Base-by-base conservation (phyloP, 257 asterid genomes). In the Gentiana dahurica region DNA sequence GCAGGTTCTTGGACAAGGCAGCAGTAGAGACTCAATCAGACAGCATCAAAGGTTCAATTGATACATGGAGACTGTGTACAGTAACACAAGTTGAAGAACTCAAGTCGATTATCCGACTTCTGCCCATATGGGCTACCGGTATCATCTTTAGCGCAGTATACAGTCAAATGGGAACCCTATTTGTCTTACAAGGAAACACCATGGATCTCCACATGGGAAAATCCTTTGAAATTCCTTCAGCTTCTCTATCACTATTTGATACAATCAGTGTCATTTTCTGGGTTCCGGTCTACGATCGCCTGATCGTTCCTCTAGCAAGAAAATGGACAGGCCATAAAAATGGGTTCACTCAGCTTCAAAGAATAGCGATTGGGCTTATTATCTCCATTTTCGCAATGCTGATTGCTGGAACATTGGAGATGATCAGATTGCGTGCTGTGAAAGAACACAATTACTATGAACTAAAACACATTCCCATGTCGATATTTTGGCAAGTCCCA, bases 11-110 rank as follows among this genome's bases (percentile, higher is more conserved):
- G 2, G 90, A 84, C 58, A 79, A 72, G 70, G 94, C 90, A 12
- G 94, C 94, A 2, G 81, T 81, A n/a, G 73, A 73, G 68, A 74
- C 67, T 45, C 61, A 79, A 66, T 51, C 67, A n/a, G 94, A 81
- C 59, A 4, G 53, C 12, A 53, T 58, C 61, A 71, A 71, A 38
- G 81, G 68, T 13, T 44, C 77, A 6, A 57, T 51, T 1, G 54
- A 77, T 36, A 46, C 75, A 12, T 85, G 87, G 87, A 68, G 75
- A 47, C 83, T 85, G 5, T 79, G 94, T 65, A 77, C 85, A 0
- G 80, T 85, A 10, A 85, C 94, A 7, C 90, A 81, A 54, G 85
- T 81, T 1, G 87, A 85, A 76, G 94, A 85, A 62, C 63, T 85
- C 2, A 85, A 85, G 56, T 74, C 79, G 39, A 66, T 85, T 12